Percentiles rank a stretch among this genome's conserved stretches.
Evolutionary conservation across 1,284 basidiomycete species (phyloP).

Genomic region (Boletus albobrunnescens): DNA sequence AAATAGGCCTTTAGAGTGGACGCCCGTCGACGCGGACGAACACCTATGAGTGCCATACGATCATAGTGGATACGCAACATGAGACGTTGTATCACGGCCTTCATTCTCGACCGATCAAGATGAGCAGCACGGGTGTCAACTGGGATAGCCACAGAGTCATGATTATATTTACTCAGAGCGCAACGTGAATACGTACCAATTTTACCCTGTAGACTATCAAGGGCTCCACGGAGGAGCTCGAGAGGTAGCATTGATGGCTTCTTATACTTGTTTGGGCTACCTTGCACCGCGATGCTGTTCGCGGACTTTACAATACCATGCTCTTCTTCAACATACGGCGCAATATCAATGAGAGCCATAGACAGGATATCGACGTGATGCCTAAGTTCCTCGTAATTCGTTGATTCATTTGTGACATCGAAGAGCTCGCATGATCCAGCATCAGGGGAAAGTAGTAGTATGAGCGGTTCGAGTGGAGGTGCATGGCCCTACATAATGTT

Average conservation of each 20-base stretch:
- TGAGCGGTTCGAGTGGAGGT: slow-evolving; percentile 44
- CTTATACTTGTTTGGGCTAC: slow-evolving; percentile 36
- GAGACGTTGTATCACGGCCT: slow-evolving; percentile 59
- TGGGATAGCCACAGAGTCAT: slow-evolving; percentile 28
- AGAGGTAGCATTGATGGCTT: slow-evolving; percentile 39
- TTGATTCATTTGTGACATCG: slow-evolving; percentile 42
- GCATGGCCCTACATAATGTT: slow-evolving; percentile 33
- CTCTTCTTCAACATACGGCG: slow-evolving; percentile 52
- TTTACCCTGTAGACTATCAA: slow-evolving; percentile 54
- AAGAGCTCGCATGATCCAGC: slow-evolving; percentile 37
- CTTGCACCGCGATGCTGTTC: slow-evolving; percentile 8
- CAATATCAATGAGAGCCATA: slow-evolving; percentile 53
- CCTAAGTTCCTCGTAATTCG: slow-evolving; percentile 56
- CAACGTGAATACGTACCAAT: slow-evolving; percentile 47
- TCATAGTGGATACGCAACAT: slow-evolving; percentile 63
- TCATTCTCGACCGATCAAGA: slow-evolving; percentile 66
- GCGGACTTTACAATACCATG: slow-evolving; percentile 19
- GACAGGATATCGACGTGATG: slow-evolving; percentile 52
- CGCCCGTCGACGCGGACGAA: slow-evolving; percentile 16
- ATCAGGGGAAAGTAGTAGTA: slow-evolving; percentile 39
- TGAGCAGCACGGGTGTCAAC: slow-evolving; percentile 69
- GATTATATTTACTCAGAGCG: not conserved
- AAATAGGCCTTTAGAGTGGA: slow-evolving; percentile 33
- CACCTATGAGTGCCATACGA: slow-evolving; percentile 36
- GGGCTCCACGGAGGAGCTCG: slow-evolving; percentile 41